A percentile compares a stretch with the other conserved stretches of the same genome.
These are phyloP conservation scores for Xylaria sp. DNA, from an alignment of 2,329 filamentous ascomycete genomes.

Conservation along the genomic window DNA sequence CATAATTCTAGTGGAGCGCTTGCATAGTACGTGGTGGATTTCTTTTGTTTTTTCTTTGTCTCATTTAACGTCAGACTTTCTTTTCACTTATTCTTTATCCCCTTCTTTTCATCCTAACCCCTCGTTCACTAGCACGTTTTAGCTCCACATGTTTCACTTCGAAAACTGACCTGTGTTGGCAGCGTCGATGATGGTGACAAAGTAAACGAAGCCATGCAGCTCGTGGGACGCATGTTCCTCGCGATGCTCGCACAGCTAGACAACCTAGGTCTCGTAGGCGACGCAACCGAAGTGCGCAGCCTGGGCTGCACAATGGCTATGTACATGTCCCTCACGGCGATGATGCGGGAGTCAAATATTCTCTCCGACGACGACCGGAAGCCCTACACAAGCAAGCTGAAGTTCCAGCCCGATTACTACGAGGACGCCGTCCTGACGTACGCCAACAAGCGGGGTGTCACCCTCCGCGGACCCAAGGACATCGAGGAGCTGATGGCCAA, in stretches of 20 bases:
- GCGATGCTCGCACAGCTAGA: slow-evolving; percentile 54
- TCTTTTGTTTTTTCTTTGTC: neutral
- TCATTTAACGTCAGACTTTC: neutral
- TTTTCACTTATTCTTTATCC: neutral
- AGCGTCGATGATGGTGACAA: slow-evolving; percentile 49
- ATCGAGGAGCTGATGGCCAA: slow-evolving; percentile 45
- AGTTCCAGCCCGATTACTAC: slow-evolving; percentile 41
- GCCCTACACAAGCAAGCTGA: slow-evolving; percentile 39
- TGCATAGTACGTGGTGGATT: slow-evolving; percentile 38
- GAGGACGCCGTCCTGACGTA: slow-evolving; percentile 51
- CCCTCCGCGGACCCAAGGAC: slow-evolving; percentile 44
- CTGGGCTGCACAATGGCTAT: slow-evolving; percentile 54
- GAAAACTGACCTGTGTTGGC: neutral
- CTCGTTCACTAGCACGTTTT: too few species aligned
- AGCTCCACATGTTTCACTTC: neutral
- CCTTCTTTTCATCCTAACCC: neutral
- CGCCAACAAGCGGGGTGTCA: slow-evolving; percentile 51
- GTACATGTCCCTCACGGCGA: slow-evolving; percentile 45
- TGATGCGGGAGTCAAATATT: slow-evolving; percentile 32
- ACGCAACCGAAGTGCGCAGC: slow-evolving; percentile 52
- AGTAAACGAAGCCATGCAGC: slow-evolving; percentile 36
- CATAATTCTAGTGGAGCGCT: slow-evolving; percentile 33
- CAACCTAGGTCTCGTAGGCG: slow-evolving; percentile 47
- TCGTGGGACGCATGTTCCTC: slow-evolving; percentile 53
- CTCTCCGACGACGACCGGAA: slow-evolving; percentile 39